phyloP scores from a whole-genome alignment of 306 rosid genomes.

The Vigna angularis region DNA sequence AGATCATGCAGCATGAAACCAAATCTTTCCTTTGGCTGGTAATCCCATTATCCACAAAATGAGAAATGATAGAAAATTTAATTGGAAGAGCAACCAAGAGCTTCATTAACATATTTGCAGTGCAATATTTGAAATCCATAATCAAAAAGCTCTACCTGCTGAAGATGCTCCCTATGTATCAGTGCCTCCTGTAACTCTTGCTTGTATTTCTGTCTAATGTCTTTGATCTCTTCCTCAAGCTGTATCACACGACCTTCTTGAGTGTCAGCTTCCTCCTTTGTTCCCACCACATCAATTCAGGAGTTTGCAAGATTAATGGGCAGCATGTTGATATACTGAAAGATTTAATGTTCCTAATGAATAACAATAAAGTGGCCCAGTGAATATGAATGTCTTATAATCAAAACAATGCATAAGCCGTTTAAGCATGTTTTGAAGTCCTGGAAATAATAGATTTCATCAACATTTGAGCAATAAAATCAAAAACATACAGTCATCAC shows the following conservation, averaged over 20 bases:
- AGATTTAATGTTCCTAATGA: constrained; percentile 42
- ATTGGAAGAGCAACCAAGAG: constrained; percentile 24
- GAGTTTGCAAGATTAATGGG: constrained; percentile 46
- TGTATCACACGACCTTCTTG: constrained; percentile 93
- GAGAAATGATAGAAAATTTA: constrained; percentile 30
- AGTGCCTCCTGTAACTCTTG: constrained; percentile 92
- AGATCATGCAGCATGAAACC: constrained; percentile 28
- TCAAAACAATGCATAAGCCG: constrained; percentile 30
- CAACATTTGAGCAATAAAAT: constrained; percentile 39
- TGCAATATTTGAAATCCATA: constrained; percentile 28
- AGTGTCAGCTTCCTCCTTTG: constrained; percentile 98
- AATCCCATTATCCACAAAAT: constrained; percentile 27
- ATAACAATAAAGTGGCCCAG: constrained; percentile 31
- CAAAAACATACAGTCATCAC: constrained; percentile 92
- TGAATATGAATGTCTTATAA: constrained; percentile 33
- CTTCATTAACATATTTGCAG: constrained; percentile 34
- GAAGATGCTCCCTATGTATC: constrained; percentile 83
- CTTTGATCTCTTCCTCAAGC: constrained; percentile 86
- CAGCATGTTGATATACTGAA: constrained; percentile 44
- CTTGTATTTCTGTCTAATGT: constrained; percentile 83
- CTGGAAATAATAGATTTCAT: constrained; percentile 7
- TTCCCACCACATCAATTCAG: constrained; percentile 38
- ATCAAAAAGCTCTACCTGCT: constrained; percentile 72
- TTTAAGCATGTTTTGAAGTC: constrained; percentile 41
- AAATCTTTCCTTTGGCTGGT: constrained; percentile 3